A percentile compares a stretch with the other conserved stretches of the same genome.
These are phyloP conservation scores for Allium sativum DNA, from an alignment of 106 monocot genomes.

Conservation along the genomic window DNA sequence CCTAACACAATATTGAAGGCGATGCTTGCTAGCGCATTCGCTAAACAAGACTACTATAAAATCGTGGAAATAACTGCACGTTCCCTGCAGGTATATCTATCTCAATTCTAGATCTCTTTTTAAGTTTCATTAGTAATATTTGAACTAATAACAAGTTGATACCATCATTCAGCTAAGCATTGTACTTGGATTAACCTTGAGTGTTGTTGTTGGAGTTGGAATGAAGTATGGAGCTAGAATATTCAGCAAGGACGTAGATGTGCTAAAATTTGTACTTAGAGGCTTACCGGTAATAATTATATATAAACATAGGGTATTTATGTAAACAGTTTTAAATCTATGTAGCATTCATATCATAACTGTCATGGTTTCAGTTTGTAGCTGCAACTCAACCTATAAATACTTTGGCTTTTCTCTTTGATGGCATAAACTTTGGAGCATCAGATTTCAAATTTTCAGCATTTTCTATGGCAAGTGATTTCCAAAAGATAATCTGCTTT, in stretches of 20 bases:
- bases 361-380: constrained; percentile 30
- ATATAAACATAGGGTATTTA: not conserved
- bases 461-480: constrained; percentile 46
- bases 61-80: not conserved
- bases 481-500: too few species aligned
- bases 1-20: constrained; percentile 26
- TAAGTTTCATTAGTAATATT: not conserved
- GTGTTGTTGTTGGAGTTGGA: constrained; percentile 34
- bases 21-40: constrained; percentile 63
- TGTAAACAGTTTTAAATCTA: not conserved
- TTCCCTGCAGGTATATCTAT: not conserved
- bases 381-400: constrained; percentile 54
- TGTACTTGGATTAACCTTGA: constrained; percentile 20
- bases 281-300: not conserved
- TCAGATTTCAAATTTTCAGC: constrained; percentile 50
- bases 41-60: not conserved
- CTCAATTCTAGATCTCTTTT: not conserved
- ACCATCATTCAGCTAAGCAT: not conserved
- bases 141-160: not conserved
- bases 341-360: too few species aligned
- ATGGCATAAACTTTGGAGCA: constrained; percentile 65
- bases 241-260: constrained; percentile 49
- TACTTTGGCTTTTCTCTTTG: constrained; percentile 55
- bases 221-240: not conserved
- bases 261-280: not conserved